A percentile compares a stretch with the other conserved stretches of the same genome.
Evolutionary conservation across 2,329 filamentous ascomycete genomes (phyloP).

Genomic region (Apiospora rasikravindrae): DNA sequence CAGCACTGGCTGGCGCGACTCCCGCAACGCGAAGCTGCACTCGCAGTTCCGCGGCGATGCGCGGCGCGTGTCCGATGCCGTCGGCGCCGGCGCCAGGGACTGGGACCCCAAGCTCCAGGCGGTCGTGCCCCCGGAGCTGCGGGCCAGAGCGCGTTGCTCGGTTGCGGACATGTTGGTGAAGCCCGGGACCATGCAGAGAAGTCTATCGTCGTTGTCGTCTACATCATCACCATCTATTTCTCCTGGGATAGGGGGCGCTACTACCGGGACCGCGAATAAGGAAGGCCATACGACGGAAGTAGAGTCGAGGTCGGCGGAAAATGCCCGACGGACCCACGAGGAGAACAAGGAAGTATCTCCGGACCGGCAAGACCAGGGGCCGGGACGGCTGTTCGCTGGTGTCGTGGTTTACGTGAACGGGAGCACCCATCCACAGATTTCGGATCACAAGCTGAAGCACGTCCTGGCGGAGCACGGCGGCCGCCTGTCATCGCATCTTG

Average conservation of each 20-base stretch:
- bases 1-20: constrained; percentile 73
- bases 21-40: constrained; percentile 70
- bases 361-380: constrained; percentile 39
- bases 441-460: constrained; percentile 85
- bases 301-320: constrained; percentile 29
- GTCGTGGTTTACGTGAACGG: constrained; percentile 87
- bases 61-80: constrained; percentile 66
- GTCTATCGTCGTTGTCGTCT: constrained; percentile 26
- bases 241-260: neutral
- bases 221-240: neutral
- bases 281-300: constrained; percentile 19
- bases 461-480: constrained; percentile 78
- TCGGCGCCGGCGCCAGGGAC: constrained; percentile 66
- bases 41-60: constrained; percentile 68
- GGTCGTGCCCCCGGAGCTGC: constrained; percentile 50
- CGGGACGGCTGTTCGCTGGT: constrained; percentile 66
- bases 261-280: neutral
- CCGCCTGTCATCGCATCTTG: constrained; percentile 71
- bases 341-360: constrained; percentile 39
- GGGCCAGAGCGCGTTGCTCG: constrained; percentile 46
- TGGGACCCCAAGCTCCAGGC: constrained; percentile 52
- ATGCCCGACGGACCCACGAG: constrained; percentile 26
- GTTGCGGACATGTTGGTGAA: constrained; percentile 60
- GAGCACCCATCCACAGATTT: constrained; percentile 79
- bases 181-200: constrained; percentile 49